Evolutionary conservation across 2,329 filamentous ascomycete species (phyloP).

Genomic region (Lasiodiplodia sp.): DNA sequence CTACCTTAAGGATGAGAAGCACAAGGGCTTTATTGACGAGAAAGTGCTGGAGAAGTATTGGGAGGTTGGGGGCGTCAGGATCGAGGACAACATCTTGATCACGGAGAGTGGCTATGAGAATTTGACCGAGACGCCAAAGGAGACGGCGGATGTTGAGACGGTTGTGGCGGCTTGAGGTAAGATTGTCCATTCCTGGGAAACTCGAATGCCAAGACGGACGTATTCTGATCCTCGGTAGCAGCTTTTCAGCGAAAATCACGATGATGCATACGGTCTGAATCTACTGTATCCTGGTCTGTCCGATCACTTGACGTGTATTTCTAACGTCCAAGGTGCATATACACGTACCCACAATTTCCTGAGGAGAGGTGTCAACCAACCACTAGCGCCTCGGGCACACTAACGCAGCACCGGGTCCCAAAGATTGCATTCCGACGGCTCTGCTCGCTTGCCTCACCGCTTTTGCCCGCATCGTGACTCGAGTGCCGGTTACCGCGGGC

Average conservation of each 20-base stretch:
- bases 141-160: constrained; percentile 59
- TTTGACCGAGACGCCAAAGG: constrained; percentile 80
- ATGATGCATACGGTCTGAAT: background rate
- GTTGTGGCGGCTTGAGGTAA: constrained; percentile 21
- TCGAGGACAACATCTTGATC: constrained; percentile 89
- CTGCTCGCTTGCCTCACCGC: constrained; percentile 19
- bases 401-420: constrained; percentile 10
- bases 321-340: background rate
- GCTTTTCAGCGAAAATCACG: background rate
- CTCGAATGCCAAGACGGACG: background rate
- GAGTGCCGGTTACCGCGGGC: constrained; percentile 7
- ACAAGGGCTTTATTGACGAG: constrained; percentile 70
- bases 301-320: background rate
- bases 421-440: constrained; percentile 7
- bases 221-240: background rate
- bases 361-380: constrained; percentile 10
- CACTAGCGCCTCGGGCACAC: background rate
- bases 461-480: constrained; percentile 12
- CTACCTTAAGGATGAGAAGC: constrained; percentile 67
- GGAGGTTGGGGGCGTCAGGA: constrained; percentile 84
- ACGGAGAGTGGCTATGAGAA: constrained; percentile 82
- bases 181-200: constrained; percentile 15
- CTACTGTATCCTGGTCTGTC: background rate
- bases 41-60: constrained; percentile 73
- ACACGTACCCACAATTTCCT: constrained; percentile 5